phyloP scores from a whole-genome alignment of 352 stramenopile species.

The Sclerospora graminicola region DNA sequence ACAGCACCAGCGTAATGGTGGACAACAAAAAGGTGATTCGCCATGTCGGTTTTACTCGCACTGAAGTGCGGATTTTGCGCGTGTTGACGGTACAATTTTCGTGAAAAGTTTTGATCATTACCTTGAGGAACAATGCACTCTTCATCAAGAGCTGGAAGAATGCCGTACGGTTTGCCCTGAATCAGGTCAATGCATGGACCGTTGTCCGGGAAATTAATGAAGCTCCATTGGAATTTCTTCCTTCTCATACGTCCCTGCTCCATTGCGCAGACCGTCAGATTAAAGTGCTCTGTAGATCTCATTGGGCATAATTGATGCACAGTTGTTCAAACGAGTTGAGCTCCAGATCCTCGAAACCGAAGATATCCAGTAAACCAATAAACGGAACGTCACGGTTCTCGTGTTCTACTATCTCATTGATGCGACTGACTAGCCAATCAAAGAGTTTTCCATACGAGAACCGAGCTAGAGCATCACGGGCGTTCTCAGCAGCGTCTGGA shows the following conservation, averaged over 20 bases:
- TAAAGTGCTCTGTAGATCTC: slow-evolving; percentile 91
- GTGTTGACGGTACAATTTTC: slow-evolving; percentile 72
- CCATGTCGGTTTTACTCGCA: slow-evolving; percentile 65
- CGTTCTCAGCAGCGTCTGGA: slow-evolving; percentile 77
- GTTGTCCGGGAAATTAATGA: slow-evolving; percentile 88
- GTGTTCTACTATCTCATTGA: slow-evolving; percentile 79
- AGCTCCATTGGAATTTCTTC: slow-evolving; percentile 85
- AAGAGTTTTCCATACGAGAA: slow-evolving; percentile 94
- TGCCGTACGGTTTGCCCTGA: slow-evolving; percentile 69
- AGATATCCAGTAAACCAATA: slow-evolving; percentile 82
- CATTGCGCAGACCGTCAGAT: slow-evolving; percentile 75
- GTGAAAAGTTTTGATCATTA: slow-evolving; percentile 80
- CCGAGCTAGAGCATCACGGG: slow-evolving; percentile 89
- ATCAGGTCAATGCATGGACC: slow-evolving; percentile 86
- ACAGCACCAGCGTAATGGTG: slow-evolving; percentile 92
- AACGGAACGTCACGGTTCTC: slow-evolving; percentile 42
- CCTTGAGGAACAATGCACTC: slow-evolving; percentile 85
- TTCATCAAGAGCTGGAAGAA: slow-evolving; percentile 83
- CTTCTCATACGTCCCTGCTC: slow-evolving; percentile 85
- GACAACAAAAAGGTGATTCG: slow-evolving; percentile 72
- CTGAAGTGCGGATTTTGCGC: slow-evolving; percentile 60
- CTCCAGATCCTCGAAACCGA: slow-evolving; percentile 80
- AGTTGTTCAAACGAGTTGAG: slow-evolving; percentile 93
- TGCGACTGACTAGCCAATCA: slow-evolving; percentile 78
- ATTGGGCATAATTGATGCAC: slow-evolving; percentile 92